Evolutionary conservation across 192 early-diverging fungal species (phyloP).

Genomic region (Rhizophagus clarus): DNA sequence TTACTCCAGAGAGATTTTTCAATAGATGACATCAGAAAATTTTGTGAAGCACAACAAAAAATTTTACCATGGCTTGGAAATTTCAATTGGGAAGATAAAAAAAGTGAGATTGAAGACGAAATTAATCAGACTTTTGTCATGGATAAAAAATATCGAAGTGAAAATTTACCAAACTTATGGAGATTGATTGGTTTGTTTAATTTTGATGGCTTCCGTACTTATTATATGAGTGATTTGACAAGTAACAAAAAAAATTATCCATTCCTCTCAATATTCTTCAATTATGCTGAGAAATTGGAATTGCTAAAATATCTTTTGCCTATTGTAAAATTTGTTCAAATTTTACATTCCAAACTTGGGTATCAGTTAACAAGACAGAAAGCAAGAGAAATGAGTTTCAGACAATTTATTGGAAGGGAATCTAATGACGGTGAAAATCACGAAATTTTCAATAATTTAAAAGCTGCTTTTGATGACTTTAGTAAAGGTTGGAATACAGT

Average conservation of each 20-base stretch:
- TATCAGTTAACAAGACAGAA: constrained; percentile 8
- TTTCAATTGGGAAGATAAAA: constrained; percentile 22
- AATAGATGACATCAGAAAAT: constrained; percentile 18
- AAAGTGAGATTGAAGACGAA: background rate
- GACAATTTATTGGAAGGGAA: background rate
- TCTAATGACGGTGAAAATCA: background rate
- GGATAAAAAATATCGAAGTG: background rate
- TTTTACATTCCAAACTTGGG: constrained; percentile 10
- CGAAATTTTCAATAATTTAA: background rate
- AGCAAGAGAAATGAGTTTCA: background rate
- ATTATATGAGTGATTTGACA: background rate
- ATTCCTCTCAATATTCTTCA: constrained; percentile 28
- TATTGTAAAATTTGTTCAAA: constrained; percentile 25
- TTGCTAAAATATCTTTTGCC: constrained; percentile 8
- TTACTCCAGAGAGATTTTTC: constrained; percentile 15
- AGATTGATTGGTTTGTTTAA: too few species aligned
- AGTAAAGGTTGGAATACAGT: constrained; percentile 18
- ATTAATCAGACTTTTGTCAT: too few species aligned
- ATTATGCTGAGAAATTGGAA: constrained; percentile 1
- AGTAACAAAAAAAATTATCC: background rate
- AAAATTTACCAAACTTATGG: constrained; percentile 24
- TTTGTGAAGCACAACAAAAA: constrained; percentile 8
- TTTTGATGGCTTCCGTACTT: too few species aligned
- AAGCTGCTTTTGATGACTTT: constrained; percentile 20
- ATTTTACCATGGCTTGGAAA: constrained; percentile 24